phyloP scores from a whole-genome alignment of 1,139 yeast species.

The Geotrichum citri-aurantii region DNA sequence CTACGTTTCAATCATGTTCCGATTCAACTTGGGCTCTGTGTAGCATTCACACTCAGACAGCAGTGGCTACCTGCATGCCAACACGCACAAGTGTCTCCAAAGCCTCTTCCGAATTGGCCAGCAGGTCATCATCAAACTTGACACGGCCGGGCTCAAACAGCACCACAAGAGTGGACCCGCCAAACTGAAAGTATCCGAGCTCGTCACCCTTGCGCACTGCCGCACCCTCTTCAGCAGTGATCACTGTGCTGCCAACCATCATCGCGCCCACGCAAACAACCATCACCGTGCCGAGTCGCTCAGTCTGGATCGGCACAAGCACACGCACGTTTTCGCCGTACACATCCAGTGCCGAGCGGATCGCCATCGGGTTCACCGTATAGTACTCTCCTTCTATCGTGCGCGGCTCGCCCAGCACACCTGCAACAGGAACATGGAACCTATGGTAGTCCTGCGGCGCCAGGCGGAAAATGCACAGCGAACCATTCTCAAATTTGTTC shows the following conservation, averaged over 20 bases:
- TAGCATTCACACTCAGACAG: too few species aligned
- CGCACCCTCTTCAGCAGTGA: slow-evolving; percentile 60
- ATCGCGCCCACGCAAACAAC: slow-evolving; percentile 90
- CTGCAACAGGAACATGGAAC: slow-evolving; percentile 83
- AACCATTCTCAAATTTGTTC: slow-evolving; percentile 44
- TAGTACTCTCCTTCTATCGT: slow-evolving; percentile 83
- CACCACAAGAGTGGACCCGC: slow-evolving; percentile 84
- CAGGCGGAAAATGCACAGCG: slow-evolving; percentile 72
- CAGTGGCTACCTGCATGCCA: slow-evolving; percentile 48
- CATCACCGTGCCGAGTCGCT: slow-evolving; percentile 66
- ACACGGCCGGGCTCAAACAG: slow-evolving; percentile 45
- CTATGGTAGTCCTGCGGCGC: slow-evolving; percentile 98
- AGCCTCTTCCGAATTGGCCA: slow-evolving; percentile 57
- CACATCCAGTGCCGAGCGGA: slow-evolving; percentile 79
- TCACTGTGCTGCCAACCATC: slow-evolving; percentile 92
- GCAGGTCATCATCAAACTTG: slow-evolving; percentile 66
- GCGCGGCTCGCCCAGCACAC: slow-evolving; percentile 57
- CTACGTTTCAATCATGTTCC: too few species aligned
- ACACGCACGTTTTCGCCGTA: slow-evolving; percentile 87
- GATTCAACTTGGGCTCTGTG: too few species aligned
- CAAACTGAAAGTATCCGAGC: slow-evolving; percentile 89
- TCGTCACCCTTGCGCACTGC: slow-evolving; percentile 66
- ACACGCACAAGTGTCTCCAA: slow-evolving; percentile 81
- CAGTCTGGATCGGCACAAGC: slow-evolving; percentile 67
- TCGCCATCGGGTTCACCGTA: slow-evolving; percentile 96